These are phyloP conservation scores for Parastagonospora nodorum DNA, from an alignment of 2,329 filamentous ascomycete genomes.

Conservation along the genomic window DNA sequence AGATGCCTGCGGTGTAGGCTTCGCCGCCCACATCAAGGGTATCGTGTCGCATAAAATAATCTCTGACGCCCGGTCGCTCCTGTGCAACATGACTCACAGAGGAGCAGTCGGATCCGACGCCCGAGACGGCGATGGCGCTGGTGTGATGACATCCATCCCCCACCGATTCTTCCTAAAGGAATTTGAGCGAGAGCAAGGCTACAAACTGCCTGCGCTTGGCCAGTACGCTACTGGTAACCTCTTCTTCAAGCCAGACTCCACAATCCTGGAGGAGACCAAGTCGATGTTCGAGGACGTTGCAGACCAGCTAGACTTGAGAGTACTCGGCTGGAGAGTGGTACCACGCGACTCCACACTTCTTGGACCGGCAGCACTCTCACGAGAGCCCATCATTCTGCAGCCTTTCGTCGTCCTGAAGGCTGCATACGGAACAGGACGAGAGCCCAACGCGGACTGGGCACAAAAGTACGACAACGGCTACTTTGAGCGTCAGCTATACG, in stretches of 20 bases:
- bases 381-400: slow-evolving; percentile 93
- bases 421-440: slow-evolving; percentile 80
- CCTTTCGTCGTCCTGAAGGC: slow-evolving; percentile 89
- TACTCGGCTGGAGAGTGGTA: slow-evolving; percentile 95
- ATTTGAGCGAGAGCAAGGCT: slow-evolving; percentile 87
- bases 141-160: slow-evolving; percentile 99
- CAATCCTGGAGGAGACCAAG: slow-evolving; percentile 88
- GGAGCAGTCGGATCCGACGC: slow-evolving; percentile 97
- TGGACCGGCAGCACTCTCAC: slow-evolving; percentile 87
- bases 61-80: slow-evolving; percentile 92
- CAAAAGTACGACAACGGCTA: slow-evolving; percentile 80
- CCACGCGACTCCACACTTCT: slow-evolving; percentile 92
- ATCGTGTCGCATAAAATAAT: slow-evolving; percentile 97
- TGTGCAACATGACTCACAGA: slow-evolving; percentile 99
- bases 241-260: slow-evolving; percentile 96
- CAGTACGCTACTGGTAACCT: slow-evolving; percentile 97
- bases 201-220: slow-evolving; percentile 83
- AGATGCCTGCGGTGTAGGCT: slow-evolving; percentile 99
- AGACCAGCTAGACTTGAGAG: slow-evolving; percentile 82
- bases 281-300: slow-evolving; percentile 93
- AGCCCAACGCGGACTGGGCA: slow-evolving; percentile 77
- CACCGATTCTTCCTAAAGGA: slow-evolving; percentile 99
- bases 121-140: slow-evolving; percentile 95
- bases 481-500: slow-evolving; percentile 92
- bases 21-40: slow-evolving; percentile 98